Evolutionary conservation across 208 protist genomes (phyloP).

Genomic region (Wallacemonas sp.): DNA sequence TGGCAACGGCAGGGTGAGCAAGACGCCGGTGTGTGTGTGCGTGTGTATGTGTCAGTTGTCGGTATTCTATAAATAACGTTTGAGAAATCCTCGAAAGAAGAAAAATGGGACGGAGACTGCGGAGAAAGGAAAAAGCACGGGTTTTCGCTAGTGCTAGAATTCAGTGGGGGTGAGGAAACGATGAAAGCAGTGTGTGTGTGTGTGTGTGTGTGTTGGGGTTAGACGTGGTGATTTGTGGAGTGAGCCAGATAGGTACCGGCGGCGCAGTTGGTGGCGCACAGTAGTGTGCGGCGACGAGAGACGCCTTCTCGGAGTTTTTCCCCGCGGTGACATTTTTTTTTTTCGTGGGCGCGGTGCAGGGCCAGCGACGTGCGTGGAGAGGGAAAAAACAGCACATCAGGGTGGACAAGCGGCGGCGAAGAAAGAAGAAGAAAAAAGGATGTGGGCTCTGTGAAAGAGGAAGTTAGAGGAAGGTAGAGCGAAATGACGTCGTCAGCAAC

Average conservation of each 20-base stretch:
- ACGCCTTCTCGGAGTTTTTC: not conserved
- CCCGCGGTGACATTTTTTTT: not conserved
- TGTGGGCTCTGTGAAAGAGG: too few relatives aligned
- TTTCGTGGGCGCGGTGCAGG: too few relatives aligned
- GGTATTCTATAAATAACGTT: slow-evolving; percentile 1
- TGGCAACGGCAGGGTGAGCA: too few relatives aligned
- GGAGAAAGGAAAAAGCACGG: not conserved
- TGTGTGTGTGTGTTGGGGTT: too few relatives aligned
- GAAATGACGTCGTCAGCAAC: slow-evolving; percentile 15
- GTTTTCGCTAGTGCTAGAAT: too few relatives aligned
- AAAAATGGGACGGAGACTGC: slow-evolving; percentile 8
- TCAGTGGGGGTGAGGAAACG: too few relatives aligned
- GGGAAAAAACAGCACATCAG: not conserved
- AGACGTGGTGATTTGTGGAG: too few relatives aligned
- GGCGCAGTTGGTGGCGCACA: too few relatives aligned
- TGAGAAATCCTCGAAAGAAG: not conserved
- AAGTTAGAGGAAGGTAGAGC: not conserved
- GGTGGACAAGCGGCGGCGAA: too few relatives aligned
- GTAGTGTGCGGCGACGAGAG: too few relatives aligned
- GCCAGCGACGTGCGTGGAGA: not conserved
- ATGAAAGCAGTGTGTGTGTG: too few relatives aligned
- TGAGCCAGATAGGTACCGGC: too few relatives aligned
- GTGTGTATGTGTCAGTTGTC: not conserved
- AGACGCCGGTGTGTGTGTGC: not conserved
- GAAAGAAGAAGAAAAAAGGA: slow-evolving; percentile 10